Conservation (phyloP, 2,329 filamentous ascomycete genomes). For the Cladosporium sp. region DNA sequence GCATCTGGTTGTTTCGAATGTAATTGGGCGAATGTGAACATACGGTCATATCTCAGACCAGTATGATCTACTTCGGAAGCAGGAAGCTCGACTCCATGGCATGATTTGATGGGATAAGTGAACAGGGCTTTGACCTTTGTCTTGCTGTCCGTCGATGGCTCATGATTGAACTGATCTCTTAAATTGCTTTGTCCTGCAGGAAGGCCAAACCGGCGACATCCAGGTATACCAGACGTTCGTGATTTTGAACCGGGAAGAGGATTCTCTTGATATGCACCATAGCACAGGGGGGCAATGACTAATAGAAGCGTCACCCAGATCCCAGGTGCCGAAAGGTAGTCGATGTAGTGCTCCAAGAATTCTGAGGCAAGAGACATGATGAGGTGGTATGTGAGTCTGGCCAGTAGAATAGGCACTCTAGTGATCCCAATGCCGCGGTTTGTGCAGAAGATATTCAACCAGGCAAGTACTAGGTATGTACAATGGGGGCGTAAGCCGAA, state of each 20-base stretch:
- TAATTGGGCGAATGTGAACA: conserved; percentile 75
- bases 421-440: no score
- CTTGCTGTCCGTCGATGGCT: conserved; percentile 15
- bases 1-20: conserved; percentile 32
- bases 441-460: no score
- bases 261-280: conserved; percentile 9
- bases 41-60: conserved; percentile 73
- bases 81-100: conserved; percentile 68
- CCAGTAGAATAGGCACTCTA: no score
- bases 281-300: conserved; percentile 17
- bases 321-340: conserved; percentile 20
- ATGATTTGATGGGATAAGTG: conserved; percentile 82
- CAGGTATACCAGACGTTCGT: conserved; percentile 18
- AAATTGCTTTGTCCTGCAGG: conserved; percentile 20
- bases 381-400: neutral
- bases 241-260: neutral
- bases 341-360: conserved; percentile 20
- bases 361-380: conserved; percentile 15
- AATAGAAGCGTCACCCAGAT: conserved; percentile 17
- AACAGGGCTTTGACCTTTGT: conserved; percentile 64
- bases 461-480: no score
- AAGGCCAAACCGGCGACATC: conserved; percentile 25
- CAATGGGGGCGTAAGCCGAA: no score
- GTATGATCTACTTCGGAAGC: conserved; percentile 60
- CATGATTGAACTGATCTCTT: conserved; percentile 19